A percentile compares a stretch with the other conserved stretches of the same genome.
Evolutionary conservation across 257 asterid genomes (phyloP).

Genomic region (Craterostigma plantagineum): DNA sequence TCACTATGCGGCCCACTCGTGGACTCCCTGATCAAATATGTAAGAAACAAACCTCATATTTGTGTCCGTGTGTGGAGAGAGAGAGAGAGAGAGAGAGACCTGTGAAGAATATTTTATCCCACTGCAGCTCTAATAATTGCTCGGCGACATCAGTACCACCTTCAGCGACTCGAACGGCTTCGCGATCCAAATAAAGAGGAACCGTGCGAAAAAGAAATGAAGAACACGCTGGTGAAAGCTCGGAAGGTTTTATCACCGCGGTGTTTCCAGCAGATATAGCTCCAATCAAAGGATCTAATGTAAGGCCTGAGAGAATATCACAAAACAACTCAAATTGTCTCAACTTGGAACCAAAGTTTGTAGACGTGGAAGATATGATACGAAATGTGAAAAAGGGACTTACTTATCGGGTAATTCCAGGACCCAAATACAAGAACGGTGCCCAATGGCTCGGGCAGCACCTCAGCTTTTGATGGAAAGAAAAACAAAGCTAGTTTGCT

Average conservation of each 20-base stretch:
- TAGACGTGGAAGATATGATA: neutral
- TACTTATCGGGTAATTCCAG: slow-evolving; percentile 85
- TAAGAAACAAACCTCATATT: neutral
- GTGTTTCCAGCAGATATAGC: slow-evolving; percentile 78
- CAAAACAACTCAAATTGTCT: no score
- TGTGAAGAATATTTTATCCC: slow-evolving; percentile 90
- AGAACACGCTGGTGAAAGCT: slow-evolving; percentile 54
- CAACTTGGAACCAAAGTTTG: neutral
- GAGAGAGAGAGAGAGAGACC: slow-evolving; percentile 25
- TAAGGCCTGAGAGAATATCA: slow-evolving; percentile 29
- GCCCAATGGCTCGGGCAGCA: slow-evolving; percentile 83
- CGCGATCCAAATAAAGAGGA: slow-evolving; percentile 29
- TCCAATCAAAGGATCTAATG: slow-evolving; percentile 64
- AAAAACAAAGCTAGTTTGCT: slow-evolving; percentile 36
- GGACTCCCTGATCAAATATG: slow-evolving; percentile 40
- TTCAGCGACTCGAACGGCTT: slow-evolving; percentile 50
- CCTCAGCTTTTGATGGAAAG: slow-evolving; percentile 55
- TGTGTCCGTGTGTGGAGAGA: no score
- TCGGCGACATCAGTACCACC: slow-evolving; percentile 46
- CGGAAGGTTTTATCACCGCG: slow-evolving; percentile 60
- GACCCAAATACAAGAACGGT: slow-evolving; percentile 63
- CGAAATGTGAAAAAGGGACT: slow-evolving; percentile 15
- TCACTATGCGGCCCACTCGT: slow-evolving; percentile 48
- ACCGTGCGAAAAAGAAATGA: slow-evolving; percentile 28
- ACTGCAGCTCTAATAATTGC: slow-evolving; percentile 34